Evolutionary conservation across 2,329 filamentous ascomycete species (phyloP), one percentile per base, ranked within the genome.

Genomic region (Talaromyces sp.): DNA sequence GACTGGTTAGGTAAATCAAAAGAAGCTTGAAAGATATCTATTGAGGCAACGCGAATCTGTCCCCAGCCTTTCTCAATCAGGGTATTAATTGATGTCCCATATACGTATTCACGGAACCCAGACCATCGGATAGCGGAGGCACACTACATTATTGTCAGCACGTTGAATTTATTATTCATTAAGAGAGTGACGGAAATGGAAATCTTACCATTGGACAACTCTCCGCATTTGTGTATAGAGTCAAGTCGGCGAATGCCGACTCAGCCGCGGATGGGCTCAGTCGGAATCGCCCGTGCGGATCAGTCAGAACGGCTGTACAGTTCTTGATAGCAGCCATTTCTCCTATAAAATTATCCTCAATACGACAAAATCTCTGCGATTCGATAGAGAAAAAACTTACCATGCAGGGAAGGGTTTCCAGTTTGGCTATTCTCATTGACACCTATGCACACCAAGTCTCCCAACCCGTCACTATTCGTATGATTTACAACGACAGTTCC

Each of bases 211-310:
- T 86, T 6, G 83, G 80, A 68, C 83, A 86, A 61, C 79, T 81
- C 69, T 86, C 83, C 1, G 79, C 83, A 68, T 83, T 86, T 27
- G 83, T 85, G 69, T 86, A 85, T 3, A 85, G 69, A 5, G 78
- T 78, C n/a, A 86, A 69, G 16, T 75, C 65, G 2, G 70, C 63
- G 65, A 83, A 84, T 0, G 82, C 83, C 3, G 66, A 68, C n/a
- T 77, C 67, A 0, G 81, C 77, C 59, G 80, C 75, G 8, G 67
- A 56, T 0, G 77, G 67, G 0, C 72, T 75, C 47, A 85, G 68
- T 3, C 73, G 75, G 68, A 81, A 83, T 0, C 72, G 71, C 1
- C 82, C 81, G 3, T 68, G 47, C 0, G 79, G 76, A 65, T 80
- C 77, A 0, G 78, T 81, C 10, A 85, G 73, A 56, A 85, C 73